Base-by-base conservation (phyloP, 495 filamentous ascomycete genomes). In the Corynascus novoguineensis region DNA sequence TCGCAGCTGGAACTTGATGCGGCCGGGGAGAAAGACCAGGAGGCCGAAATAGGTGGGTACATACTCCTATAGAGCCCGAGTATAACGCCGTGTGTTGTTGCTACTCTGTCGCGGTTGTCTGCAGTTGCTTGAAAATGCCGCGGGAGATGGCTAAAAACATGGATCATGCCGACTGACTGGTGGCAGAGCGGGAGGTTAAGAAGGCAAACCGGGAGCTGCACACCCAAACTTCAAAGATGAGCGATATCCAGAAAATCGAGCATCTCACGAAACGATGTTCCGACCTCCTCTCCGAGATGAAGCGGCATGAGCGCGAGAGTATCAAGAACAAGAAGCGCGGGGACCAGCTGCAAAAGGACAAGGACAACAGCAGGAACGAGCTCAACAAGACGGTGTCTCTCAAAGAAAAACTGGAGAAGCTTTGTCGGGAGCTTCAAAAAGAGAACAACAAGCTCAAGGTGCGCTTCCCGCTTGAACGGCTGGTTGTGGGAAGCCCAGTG, bases 391-490 rank as follows among this genome's bases (percentile, higher is more conserved):
- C 88, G 21, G 82, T 86, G 9, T 84, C 83, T 11, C 83, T 96
- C 66, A 95, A 92, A 69, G 89, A 96, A 59, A 97, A 97, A 71
- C 75, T 97, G 37, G 95, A 97, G 68, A 97, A 96, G 65, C 76
- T 97, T 38, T 96, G 90, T 61, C 77, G 93, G 31, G 92, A 97
- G 64, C 75, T 97, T 32, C 90, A 92, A 40, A 88, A 89, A 64
- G 95, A 98, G 67, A 97, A 97, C 70, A 97, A 97, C 69, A 89
- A 92, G 69, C 79, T 98, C 17, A 97, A 97, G 86, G 92, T 95
- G 71, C 38, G 34, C 35, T 29, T 40, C 21, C 29, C 3, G 22
- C 4, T n/a, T 28, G 19, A 7, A 46, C 21, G 12, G n/a, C 1
- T 24, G 37, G 45, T 28, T 40, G 15, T 12, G 25, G 27, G n/a